These are phyloP conservation scores for Perkinsus olseni DNA, from an alignment of 169 alveolate genomes.

Conservation along the genomic window DNA sequence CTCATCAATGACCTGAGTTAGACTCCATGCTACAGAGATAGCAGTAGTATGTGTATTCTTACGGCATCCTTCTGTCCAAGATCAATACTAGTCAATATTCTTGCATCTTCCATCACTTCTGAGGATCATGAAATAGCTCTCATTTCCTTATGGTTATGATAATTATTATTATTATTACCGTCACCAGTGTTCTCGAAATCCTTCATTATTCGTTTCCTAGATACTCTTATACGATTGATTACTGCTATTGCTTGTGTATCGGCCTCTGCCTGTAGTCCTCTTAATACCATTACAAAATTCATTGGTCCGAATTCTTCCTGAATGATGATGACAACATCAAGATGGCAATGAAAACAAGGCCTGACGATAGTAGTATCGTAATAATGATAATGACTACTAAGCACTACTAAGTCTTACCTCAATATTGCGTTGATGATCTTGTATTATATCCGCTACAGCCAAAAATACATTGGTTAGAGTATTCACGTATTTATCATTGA, in stretches of 20 bases:
- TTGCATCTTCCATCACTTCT: too few relatives aligned
- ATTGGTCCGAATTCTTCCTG: constrained; percentile 4
- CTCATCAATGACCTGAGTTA: background rate
- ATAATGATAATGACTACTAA: background rate
- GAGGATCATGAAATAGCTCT: too few relatives aligned
- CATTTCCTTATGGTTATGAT: too few relatives aligned
- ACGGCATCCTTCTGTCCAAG: background rate
- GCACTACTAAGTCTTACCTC: background rate
- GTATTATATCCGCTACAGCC: background rate
- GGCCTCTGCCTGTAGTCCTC: constrained; percentile 18
- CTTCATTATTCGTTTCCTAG: background rate
- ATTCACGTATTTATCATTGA: background rate
- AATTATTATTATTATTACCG: too few relatives aligned
- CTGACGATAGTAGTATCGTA: background rate
- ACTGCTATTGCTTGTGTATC: constrained; percentile 5
- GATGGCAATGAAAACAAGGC: background rate
- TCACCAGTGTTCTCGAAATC: background rate
- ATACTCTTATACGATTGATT: background rate
- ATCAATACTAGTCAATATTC: background rate
- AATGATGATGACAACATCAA: background rate
- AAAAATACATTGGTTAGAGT: background rate
- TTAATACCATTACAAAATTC: constrained; percentile 1
- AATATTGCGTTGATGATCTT: background rate
- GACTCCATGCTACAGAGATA: background rate
- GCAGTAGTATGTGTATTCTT: background rate